Evolutionary conservation across 306 rosid species (phyloP), one percentile per base, ranked within the genome.

Genomic region (Medicago lupulina): DNA sequence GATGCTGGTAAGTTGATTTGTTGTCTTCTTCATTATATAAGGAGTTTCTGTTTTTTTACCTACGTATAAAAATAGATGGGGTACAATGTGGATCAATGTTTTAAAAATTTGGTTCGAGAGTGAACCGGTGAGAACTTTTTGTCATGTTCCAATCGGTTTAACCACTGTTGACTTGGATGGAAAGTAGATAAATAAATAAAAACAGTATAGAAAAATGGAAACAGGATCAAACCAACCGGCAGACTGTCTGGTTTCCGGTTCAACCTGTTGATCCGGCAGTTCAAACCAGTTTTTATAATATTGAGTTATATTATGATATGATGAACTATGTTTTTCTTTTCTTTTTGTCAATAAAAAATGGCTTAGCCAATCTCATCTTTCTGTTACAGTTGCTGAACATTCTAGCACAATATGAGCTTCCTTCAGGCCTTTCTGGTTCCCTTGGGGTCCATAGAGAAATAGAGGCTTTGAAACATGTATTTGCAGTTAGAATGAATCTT

Each of bases 401-500:
- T 79, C 86, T 94, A 43, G 79, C 89, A 53, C 91, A 82, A 40
- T 94, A 82, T 83, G 86, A 86, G 19, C 73, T 73, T 28, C 90
- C 90, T 60, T 89, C 83, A 3, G 92, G 94, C 49, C 55, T 91
- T 62, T 83, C 86, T 49, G 97, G 92, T 15, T 41, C 89, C n/a
- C 92, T 92, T 9, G 93, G 93, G 14, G 2, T 80, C 62, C 98
- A 94, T 77, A 76, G 96, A 62, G 82, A 82, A 86, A 86, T 92
- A 23, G 97, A 94, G 77, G 91, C 96, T 14, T 55, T 94, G 87
- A 94, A 94, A 79, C 90, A 92, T 81, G 87, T 86, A 9, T 86
- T 87, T 47, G 88, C 93, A 0, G 85, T 86, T 80, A 88, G 87
- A 84, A 94, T 90, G 92, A 92, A 86, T 79, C 95, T 94, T 5